These are phyloP conservation scores for Podila epicladia DNA, from an alignment of 192 early-diverging fungal genomes.

Conservation along the genomic window DNA sequence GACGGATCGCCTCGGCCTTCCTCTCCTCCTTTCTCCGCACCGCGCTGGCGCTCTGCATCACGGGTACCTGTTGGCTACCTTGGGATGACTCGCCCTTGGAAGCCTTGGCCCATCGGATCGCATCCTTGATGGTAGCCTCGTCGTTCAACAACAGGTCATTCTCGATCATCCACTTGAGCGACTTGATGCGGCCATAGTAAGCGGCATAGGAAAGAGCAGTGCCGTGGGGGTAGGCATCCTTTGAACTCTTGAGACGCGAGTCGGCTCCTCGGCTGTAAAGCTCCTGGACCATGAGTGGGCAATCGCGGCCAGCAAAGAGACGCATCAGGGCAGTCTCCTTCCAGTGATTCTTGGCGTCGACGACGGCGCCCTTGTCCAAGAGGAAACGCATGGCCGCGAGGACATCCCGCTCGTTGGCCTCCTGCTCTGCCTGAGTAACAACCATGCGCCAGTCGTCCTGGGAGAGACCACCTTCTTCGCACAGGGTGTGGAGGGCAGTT, in stretches of 20 bases:
- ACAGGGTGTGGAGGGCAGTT: conserved; percentile 36
- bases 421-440: conserved; percentile 17
- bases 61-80: conserved; percentile 8
- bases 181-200: conserved; percentile 37
- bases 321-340: conserved; percentile 49
- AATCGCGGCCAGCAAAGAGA: conserved; percentile 42
- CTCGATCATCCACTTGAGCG: conserved; percentile 47
- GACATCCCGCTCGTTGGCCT: conserved; percentile 43
- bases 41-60: conserved; percentile 13
- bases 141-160: conserved; percentile 44
- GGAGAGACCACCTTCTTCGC: conserved; percentile 35
- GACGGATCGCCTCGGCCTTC: conserved; percentile 29
- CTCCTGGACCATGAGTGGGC: conserved; percentile 48
- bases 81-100: conserved; percentile 9
- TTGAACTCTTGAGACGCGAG: conserved; percentile 42
- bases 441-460: conserved; percentile 37
- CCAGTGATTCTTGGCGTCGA: conserved; percentile 52
- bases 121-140: conserved; percentile 41
- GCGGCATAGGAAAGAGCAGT: conserved; percentile 39
- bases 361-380: conserved; percentile 24
- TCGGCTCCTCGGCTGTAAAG: conserved; percentile 44
- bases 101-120: conserved; percentile 44
- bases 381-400: conserved; percentile 47
- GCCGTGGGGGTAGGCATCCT: conserved; percentile 45
- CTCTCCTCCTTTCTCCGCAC: conserved; percentile 36